A percentile compares a stretch with the other conserved stretches of the same genome.
These are phyloP conservation scores for Paramecium primaurelia DNA, from an alignment of 73 alveolate species.

Conservation along the genomic window DNA sequence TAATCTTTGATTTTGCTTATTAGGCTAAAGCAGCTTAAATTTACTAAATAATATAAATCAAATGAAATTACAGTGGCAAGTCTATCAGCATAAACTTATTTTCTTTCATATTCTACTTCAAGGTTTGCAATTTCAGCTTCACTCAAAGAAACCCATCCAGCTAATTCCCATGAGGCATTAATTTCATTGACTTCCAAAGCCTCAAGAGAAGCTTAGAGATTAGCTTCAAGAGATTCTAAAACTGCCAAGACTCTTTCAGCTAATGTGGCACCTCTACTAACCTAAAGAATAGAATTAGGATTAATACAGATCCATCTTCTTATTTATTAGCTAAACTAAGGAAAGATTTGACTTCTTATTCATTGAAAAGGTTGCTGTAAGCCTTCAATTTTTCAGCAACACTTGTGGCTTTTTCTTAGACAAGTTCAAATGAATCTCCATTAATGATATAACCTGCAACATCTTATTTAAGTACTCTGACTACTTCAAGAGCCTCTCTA, in stretches of 20 bases:
- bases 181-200: background rate
- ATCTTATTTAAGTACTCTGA: background rate
- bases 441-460: conserved; percentile 31
- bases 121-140: conserved; percentile 11
- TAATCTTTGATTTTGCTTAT: conserved; percentile 24
- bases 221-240: background rate
- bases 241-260: conserved; percentile 40
- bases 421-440: conserved; percentile 14
- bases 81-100: conserved; percentile 30
- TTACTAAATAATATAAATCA: background rate
- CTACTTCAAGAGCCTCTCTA: conserved; percentile 2
- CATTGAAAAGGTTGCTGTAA: background rate
- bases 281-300: background rate
- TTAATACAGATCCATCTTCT: conserved; percentile 8
- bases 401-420: background rate
- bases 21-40: conserved; percentile 25
- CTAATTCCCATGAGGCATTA: conserved; percentile 39
- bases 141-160: conserved; percentile 43
- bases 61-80: background rate
- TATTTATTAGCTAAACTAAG: background rate
- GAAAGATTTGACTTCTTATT: background rate
- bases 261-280: conserved; percentile 7
- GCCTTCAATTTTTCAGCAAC: background rate
- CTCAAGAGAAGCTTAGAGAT: background rate
- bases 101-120: background rate